Base-by-base conservation (phyloP, 768 basidiomycete species). In the Pholiota conissans region DNA sequence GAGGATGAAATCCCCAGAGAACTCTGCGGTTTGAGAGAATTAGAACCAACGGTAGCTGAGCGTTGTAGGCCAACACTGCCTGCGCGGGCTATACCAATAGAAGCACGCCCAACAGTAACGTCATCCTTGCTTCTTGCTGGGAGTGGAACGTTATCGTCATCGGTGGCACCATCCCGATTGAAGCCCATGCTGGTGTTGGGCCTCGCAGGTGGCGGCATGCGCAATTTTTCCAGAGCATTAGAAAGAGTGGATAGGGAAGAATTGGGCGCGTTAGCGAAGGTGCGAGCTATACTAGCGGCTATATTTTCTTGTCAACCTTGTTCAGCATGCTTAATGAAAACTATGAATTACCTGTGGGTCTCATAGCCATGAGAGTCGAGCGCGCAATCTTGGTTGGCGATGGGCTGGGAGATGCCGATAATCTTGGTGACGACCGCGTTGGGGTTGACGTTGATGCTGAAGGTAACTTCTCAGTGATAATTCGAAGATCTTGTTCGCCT, bases 181-280 rank as follows among this genome's bases (percentile, higher is more conserved):
- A 90, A 89, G 29, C 87, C 90, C 74, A 90, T 71, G 55, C 84
- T 89, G 2, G 88, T 88, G 53, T 80, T 88, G 1, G 90, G 88
- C 39, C 88, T 70, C 22, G 76, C 77, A 3, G 87, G 89, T 2
- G 85, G 79, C 0, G 85, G 88, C 68, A 82, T 80, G 26, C 79
- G 77, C n/a, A 91, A 76, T 64, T 85, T 88, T 65, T 90, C 85
- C 26, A 92, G 72, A 2, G 90, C 90, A 59, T 77, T 79, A 8
- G 86, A 83, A 13, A 91, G 74, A 5, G 80, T 87, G 4, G 84
- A 83, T n/a, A 91, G 69, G 0, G 86, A 82, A 3, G 83, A 80
- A 14, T 65, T 65, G 1, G 73, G 50, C 2, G 67, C 71, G 10
- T 69, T 64, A 27, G 56, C 65, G 32, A 69, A 72, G 10, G 71